Evolutionary conservation across 2,329 filamentous ascomycete genomes (phyloP).

Genomic region (Aspergillus fischeri): DNA sequence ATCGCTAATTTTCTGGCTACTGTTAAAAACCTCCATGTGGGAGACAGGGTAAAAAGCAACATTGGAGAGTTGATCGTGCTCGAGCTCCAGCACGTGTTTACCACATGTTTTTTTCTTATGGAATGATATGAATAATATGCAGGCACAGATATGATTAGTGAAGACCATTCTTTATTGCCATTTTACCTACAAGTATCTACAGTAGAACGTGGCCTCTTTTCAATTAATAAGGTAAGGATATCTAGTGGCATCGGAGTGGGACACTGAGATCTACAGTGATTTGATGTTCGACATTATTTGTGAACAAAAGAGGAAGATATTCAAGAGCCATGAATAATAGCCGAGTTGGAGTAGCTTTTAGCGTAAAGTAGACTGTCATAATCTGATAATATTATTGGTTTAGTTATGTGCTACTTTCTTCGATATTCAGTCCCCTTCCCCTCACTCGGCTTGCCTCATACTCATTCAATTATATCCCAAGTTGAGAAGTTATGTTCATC

Average conservation of each 20-base stretch:
- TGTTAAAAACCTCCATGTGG: not conserved
- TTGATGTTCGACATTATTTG: not conserved
- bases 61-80: not conserved
- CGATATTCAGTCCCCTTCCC: not conserved
- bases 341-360: not conserved
- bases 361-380: not conserved
- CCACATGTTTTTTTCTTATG: not conserved
- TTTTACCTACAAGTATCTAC: not conserved
- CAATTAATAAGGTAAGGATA: not conserved
- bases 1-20: not conserved
- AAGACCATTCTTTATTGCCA: not conserved
- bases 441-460: not conserved
- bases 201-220: not conserved
- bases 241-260: not conserved
- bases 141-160: not conserved
- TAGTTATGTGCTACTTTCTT: not conserved
- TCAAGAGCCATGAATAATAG: not conserved
- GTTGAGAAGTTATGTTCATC: not conserved
- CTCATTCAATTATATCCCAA: not conserved
- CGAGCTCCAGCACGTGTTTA: not conserved
- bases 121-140: not conserved
- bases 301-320: not conserved
- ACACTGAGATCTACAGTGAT: not conserved
- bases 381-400: not conserved
- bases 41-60: too few relatives aligned